These are phyloP conservation scores for Vanrija pseudolonga DNA, from an alignment of 1,284 basidiomycete species.

Conservation along the genomic window DNA sequence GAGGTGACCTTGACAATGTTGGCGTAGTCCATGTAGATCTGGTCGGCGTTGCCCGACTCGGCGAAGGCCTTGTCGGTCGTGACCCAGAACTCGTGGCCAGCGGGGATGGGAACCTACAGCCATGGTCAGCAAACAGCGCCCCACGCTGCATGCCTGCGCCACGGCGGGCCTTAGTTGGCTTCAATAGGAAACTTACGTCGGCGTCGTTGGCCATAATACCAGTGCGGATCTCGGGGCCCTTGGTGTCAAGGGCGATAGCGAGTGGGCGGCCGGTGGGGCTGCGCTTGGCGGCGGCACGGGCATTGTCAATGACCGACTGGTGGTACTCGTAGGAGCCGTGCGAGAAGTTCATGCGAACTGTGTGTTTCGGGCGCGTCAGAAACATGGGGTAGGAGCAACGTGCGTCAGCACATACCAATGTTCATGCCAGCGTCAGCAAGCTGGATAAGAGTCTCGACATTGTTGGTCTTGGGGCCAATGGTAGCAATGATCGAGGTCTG, in stretches of 20 bases:
- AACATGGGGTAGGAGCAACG: neutral
- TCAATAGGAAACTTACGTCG: conserved; percentile 62
- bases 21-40: conserved; percentile 85
- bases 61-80: conserved; percentile 79
- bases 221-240: conserved; percentile 99
- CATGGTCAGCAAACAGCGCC: neutral
- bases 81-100: conserved; percentile 92
- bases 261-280: conserved; percentile 77
- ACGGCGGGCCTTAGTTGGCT: too few relatives aligned
- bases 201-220: conserved; percentile 82
- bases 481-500: conserved; percentile 96
- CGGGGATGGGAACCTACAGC: conserved; percentile 68
- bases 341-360: conserved; percentile 98
- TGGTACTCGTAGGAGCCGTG: conserved; percentile 96
- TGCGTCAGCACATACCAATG: conserved; percentile 64
- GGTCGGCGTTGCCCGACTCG: conserved; percentile 73
- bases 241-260: conserved; percentile 97
- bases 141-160: neutral
- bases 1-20: conserved; percentile 94
- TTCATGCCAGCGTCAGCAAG: conserved; percentile 87
- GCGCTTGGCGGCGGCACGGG: conserved; percentile 71
- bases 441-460: conserved; percentile 73
- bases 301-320: conserved; percentile 96
- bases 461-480: conserved; percentile 93
- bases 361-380: neutral